Conservation (phyloP, 2,329 filamentous ascomycete genomes). For the Colletotrichum liaoningense region DNA sequence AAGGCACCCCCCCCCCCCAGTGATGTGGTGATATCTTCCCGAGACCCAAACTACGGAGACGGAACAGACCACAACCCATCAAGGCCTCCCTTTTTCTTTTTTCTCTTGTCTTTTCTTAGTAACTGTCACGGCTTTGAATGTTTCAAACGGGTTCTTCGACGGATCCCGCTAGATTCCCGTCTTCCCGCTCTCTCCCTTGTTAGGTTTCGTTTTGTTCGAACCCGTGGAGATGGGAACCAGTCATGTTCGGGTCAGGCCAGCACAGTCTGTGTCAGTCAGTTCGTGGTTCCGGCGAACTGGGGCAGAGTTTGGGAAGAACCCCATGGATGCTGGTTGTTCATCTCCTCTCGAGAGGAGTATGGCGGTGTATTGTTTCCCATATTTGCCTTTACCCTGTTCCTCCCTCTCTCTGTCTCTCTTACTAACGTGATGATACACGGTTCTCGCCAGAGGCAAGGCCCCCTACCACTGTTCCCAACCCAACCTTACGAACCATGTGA, state of each 20-base stretch:
- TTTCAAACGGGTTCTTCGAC: slow-evolving; percentile 20
- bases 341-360: no score
- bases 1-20: neutral
- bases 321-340: no score
- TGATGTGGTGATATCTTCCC: no score
- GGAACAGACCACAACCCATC: neutral
- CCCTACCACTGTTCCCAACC: no score
- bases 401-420: no score
- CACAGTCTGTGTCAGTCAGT: neutral
- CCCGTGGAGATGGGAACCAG: neutral
- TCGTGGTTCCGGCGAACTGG: neutral
- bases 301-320: neutral
- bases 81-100: neutral
- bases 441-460: neutral
- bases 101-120: neutral
- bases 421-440: neutral
- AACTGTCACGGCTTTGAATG: neutral
- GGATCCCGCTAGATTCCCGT: slow-evolving; percentile 32
- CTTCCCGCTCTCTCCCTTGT: slow-evolving; percentile 17
- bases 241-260: neutral
- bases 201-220: neutral
- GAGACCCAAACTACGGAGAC: neutral
- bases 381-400: no score
- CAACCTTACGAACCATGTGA: neutral
- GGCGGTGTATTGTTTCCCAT: no score